Evolutionary conservation across 2,329 filamentous ascomycete genomes (phyloP).

Genomic region (Diaporthe destruens): DNA sequence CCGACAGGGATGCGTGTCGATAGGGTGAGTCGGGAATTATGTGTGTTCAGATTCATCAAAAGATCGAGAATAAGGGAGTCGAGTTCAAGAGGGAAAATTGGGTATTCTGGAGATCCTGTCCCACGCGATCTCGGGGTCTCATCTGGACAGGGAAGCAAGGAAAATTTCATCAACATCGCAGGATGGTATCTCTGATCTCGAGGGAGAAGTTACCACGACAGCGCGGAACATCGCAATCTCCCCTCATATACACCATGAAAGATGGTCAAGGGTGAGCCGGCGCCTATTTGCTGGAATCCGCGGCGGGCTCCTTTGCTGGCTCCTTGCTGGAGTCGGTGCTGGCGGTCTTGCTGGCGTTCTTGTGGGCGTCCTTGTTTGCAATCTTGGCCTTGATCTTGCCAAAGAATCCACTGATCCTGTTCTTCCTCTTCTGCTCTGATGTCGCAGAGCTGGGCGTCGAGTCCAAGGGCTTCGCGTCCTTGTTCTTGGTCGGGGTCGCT

Average conservation of each 20-base stretch:
- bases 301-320: neutral
- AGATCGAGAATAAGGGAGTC: conserved; percentile 12
- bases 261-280: neutral
- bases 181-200: conserved; percentile 29
- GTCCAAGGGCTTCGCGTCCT: conserved; percentile 40
- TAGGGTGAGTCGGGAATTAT: conserved; percentile 21
- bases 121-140: conserved; percentile 30
- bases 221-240: conserved; percentile 25
- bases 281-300: conserved; percentile 31
- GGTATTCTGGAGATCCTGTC: conserved; percentile 42
- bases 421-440: conserved; percentile 70
- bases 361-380: conserved; percentile 44
- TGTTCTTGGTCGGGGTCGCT: conserved; percentile 43
- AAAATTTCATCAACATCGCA: conserved; percentile 40
- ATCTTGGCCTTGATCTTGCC: conserved; percentile 66
- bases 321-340: conserved; percentile 52
- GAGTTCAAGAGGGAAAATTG: conserved; percentile 33
- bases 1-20: conserved; percentile 18
- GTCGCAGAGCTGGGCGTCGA: conserved; percentile 47
- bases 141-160: conserved; percentile 38
- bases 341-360: conserved; percentile 44
- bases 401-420: conserved; percentile 73
- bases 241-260: conserved; percentile 3
- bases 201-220: conserved; percentile 42
- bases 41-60: conserved; percentile 26